These are phyloP conservation scores for Cadophora sp. DNA, from an alignment of 2,329 filamentous ascomycete genomes.

Conservation along the genomic window DNA sequence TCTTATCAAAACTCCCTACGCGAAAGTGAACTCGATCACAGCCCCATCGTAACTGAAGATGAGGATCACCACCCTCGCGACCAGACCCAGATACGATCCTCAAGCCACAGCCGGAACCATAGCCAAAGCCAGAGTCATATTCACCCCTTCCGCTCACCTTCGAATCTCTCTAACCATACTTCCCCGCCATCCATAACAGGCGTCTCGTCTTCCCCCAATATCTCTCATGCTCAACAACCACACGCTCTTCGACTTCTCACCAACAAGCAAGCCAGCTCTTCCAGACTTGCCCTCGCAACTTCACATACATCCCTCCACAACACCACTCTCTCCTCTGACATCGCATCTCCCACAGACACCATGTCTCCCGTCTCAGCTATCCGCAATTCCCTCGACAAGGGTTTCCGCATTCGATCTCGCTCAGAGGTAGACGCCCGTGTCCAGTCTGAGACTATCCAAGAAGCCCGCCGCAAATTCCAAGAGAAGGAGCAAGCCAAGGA, in stretches of 20 bases:
- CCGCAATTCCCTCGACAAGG: conserved; percentile 63
- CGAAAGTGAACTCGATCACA: conserved; percentile 56
- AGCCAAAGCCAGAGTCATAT: conserved; percentile 20
- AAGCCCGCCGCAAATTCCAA: conserved; percentile 67
- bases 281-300: conserved; percentile 37
- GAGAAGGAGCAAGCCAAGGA: conserved; percentile 67
- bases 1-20: conserved; percentile 63
- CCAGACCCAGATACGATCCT: neutral
- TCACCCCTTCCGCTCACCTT: conserved; percentile 37
- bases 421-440: conserved; percentile 63
- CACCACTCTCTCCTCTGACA: conserved; percentile 33
- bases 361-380: conserved; percentile 56
- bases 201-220: conserved; percentile 28
- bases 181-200: conserved; percentile 33
- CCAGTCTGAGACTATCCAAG: conserved; percentile 63
- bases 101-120: no score
- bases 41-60: conserved; percentile 41
- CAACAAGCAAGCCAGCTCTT: conserved; percentile 38
- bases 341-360: conserved; percentile 38
- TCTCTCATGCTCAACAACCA: conserved; percentile 24
- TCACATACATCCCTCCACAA: conserved; percentile 39
- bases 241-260: conserved; percentile 40
- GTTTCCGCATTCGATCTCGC: conserved; percentile 65
- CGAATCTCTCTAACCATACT: conserved; percentile 38
- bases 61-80: conserved; percentile 35